Evolutionary conservation across 2,329 filamentous ascomycete genomes (phyloP), one percentile per base, ranked within the genome.

Genomic region (Hypoxylon sp.): DNA sequence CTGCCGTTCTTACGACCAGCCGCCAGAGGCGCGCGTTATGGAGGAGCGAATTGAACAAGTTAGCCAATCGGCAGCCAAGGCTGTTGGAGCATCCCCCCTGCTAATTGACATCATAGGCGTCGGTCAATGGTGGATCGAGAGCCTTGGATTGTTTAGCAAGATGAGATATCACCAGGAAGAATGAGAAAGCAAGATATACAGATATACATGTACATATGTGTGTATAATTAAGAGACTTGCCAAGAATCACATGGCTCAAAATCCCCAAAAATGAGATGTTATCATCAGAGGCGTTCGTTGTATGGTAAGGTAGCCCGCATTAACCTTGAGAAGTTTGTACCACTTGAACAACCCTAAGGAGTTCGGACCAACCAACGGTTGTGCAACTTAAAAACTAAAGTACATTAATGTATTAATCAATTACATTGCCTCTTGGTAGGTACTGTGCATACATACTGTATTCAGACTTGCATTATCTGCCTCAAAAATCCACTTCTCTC

Each of bases 91-190:
- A 21, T n/a, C 34, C 46, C 50, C 38, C 58, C 61, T 65, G 68
- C 48, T 51, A n/a, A 30, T 17, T 70, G 67, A 70, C 67, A 67
- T 70, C 67, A 70, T 70, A 64, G 60, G 34, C 6, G 21, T 28
- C 9, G 5, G 38, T 63, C 46, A 11, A 59, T 59, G 53, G 23
- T 49, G 25, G 38, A 60, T 36, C 6, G 30, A 65, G 38, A 43
- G 25, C 41, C 50, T 53, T 30, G 30, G 57, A 50, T 49, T 68
- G 28, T 48, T 61, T 38, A 41, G 55, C 48, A 59, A 34, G n/a
- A 41, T 41, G 38, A 17, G 46, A 10, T 32, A 10, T 28, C 14
- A 38, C 9, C 17, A 25, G 21, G 45, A 45, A 9, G 43, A 36
- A 17, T 17, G 48, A 53, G 4, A 28, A 41, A 41, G 14, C 13